A percentile compares a stretch with the other conserved stretches of the same genome.
Evolutionary conservation across 768 basidiomycete species (phyloP).

Genomic region (Termitomyces eurrhizus): DNA sequence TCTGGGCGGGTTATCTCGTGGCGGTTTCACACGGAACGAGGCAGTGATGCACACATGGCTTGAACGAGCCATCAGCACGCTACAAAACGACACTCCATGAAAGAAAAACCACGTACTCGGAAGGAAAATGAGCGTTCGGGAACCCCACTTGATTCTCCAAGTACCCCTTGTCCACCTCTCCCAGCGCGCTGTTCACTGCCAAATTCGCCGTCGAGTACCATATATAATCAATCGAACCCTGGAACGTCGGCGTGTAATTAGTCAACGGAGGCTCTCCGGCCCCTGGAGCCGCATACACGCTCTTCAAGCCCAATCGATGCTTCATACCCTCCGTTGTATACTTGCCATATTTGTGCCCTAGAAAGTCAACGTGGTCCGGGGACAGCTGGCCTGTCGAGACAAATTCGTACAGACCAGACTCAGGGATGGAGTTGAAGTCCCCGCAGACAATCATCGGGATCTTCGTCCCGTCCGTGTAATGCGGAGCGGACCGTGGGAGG

Average conservation of each 20-base stretch:
- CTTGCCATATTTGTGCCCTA: slow-evolving; percentile 85
- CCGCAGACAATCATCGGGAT: slow-evolving; percentile 91
- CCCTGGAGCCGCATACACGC: slow-evolving; percentile 62
- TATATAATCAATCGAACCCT: slow-evolving; percentile 88
- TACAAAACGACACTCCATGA: not conserved
- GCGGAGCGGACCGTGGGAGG: slow-evolving; percentile 50
- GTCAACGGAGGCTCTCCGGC: slow-evolving; percentile 63
- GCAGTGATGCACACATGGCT: slow-evolving; percentile 72
- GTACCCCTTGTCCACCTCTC: slow-evolving; percentile 82
- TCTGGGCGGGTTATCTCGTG: slow-evolving; percentile 37
- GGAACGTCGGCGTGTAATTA: slow-evolving; percentile 87
- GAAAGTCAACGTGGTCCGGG: slow-evolving; percentile 85
- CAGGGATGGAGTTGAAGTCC: slow-evolving; percentile 92
- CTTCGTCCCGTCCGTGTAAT: slow-evolving; percentile 79
- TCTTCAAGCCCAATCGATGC: slow-evolving; percentile 80
- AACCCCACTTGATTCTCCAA: slow-evolving; percentile 91
- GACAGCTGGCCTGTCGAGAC: slow-evolving; percentile 67
- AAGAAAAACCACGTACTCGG: slow-evolving; percentile 66
- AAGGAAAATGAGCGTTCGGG: slow-evolving; percentile 95
- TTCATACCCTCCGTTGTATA: slow-evolving; percentile 88
- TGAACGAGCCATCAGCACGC: slow-evolving; percentile 7
- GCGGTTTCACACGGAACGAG: slow-evolving; percentile 80
- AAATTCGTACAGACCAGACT: slow-evolving; percentile 90
- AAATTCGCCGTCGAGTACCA: slow-evolving; percentile 82
- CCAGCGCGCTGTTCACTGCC: slow-evolving; percentile 77